These are phyloP conservation scores for Novakomyces olei DNA, from an alignment of 805 yeast genomes.

Conservation along the genomic window DNA sequence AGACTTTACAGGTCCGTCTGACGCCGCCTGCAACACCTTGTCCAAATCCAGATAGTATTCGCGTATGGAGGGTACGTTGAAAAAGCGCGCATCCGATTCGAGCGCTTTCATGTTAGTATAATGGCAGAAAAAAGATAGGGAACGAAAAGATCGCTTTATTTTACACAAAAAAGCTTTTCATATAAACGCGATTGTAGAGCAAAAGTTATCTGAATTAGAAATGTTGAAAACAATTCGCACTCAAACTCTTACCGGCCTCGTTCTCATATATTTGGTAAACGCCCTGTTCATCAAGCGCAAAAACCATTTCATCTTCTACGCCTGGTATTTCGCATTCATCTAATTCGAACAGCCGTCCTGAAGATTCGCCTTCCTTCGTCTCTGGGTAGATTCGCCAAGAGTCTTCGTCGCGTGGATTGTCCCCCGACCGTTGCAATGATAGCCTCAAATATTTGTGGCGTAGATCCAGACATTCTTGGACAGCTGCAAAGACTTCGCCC, in stretches of 20 bases:
- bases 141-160: too few species aligned
- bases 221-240: too few species aligned
- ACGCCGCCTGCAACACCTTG: slow-evolving; percentile 44
- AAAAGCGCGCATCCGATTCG: slow-evolving; percentile 18
- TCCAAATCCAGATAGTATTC: slow-evolving; percentile 77
- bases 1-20: slow-evolving; percentile 91
- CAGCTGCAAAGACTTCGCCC: slow-evolving; percentile 16
- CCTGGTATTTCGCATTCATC: slow-evolving; percentile 34
- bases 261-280: slow-evolving; percentile 40
- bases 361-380: slow-evolving; percentile 27
- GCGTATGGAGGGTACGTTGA: slow-evolving; percentile 54
- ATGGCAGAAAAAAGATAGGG: too few species aligned
- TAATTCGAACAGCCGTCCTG: slow-evolving; percentile 37
- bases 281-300: slow-evolving; percentile 34
- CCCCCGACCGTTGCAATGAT: slow-evolving; percentile 49
- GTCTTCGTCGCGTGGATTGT: slow-evolving; percentile 63
- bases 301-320: slow-evolving; percentile 20
- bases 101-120: too few species aligned
- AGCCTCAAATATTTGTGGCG: slow-evolving; percentile 53
- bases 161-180: too few species aligned
- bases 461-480: slow-evolving; percentile 35
- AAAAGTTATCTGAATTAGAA: too few species aligned
- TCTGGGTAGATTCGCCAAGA: slow-evolving; percentile 69
- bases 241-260: slow-evolving; percentile 11
- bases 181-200: too few species aligned